Conservation (phyloP, 305 asterid species). For the Andrographis paniculata region DNA sequence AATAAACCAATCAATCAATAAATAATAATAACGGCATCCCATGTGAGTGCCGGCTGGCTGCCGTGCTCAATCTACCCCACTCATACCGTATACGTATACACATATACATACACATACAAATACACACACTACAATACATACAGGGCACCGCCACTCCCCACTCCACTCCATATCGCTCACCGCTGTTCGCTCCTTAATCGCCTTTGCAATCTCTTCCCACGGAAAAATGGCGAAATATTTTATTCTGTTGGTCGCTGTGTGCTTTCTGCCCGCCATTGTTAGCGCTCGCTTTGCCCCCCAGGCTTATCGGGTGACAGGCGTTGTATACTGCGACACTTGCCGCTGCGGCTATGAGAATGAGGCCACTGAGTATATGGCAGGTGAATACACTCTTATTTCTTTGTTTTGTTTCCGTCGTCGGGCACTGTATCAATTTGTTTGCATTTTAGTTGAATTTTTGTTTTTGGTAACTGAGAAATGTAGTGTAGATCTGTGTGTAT, state of each 20-base stretch:
- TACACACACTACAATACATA: constrained; percentile 22
- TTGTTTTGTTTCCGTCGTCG: neutral
- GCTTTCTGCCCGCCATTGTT: constrained; percentile 39
- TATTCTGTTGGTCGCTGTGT: constrained; percentile 31
- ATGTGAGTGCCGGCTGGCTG: too few species aligned
- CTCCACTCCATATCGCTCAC: neutral
- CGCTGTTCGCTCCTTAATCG: too few species aligned
- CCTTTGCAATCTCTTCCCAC: neutral
- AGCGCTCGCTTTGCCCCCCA: constrained; percentile 19
- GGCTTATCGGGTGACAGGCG: constrained; percentile 39
- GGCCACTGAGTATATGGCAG: constrained; percentile 37
- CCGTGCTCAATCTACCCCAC: too few species aligned
- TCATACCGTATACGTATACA: too few species aligned
- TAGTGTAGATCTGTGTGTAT: too few species aligned
- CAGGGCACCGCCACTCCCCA: neutral
- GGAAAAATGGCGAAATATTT: constrained; percentile 35
- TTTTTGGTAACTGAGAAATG: too few species aligned
- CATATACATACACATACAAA: too few species aligned
- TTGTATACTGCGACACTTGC: constrained; percentile 69
- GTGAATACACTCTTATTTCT: constrained; percentile 19
- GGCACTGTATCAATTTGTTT: too few species aligned
- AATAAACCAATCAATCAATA: too few species aligned
- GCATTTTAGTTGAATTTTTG: too few species aligned
- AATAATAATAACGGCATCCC: too few species aligned
- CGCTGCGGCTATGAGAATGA: constrained; percentile 69